Base-by-base conservation (phyloP, 177 flowering plant species). In the Vitis hybrid region DNA sequence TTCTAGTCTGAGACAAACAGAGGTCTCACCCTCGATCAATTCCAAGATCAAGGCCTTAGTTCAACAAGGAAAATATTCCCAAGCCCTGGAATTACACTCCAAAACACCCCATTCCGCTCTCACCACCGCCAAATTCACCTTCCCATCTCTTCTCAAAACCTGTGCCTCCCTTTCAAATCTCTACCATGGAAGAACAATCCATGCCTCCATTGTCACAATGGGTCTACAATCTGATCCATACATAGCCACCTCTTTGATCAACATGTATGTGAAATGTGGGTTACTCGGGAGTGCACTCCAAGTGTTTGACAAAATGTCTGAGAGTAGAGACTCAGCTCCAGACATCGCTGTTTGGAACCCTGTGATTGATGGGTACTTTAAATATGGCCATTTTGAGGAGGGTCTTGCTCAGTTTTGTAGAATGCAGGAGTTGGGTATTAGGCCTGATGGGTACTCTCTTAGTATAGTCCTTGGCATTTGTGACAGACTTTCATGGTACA, bases 341-440 rank as follows among this genome's bases (percentile, higher is more conserved):
- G 92, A 90, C 70, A 77, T 82, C 15, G 77, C 87, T n/a, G 50
- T 86, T 10, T 90, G 90, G 92, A 88, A 88, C 70, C 77, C 87
- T 66, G 60, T 88, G 50, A 71, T 90, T 64, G 87, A 85, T 78
- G 92, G 90, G 68, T 84, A 72, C 54, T 75, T 82, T 46, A 64
- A 75, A 64, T 77, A 66, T 75, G 85, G 88, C 0, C 62, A 19
- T 48, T 5, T 75, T 18, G 32, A 62, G 21, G 83, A 83, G 64
- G 90, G 89, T 3, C 2, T 86, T 5, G 51, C 12, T 68, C 77
- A 70, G 67, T 87, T 90, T 63, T 62, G 72, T 17, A 72, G 68
- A 69, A 88, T 90, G 95, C 81, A 70, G 40, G 62, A 6, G 10
- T n/a, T 73, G 48, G 81, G 85, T 63, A 70, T 87, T 14, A 78